Base-by-base conservation (phyloP, 257 asterid genomes). In the Solanum medicagineum region DNA sequence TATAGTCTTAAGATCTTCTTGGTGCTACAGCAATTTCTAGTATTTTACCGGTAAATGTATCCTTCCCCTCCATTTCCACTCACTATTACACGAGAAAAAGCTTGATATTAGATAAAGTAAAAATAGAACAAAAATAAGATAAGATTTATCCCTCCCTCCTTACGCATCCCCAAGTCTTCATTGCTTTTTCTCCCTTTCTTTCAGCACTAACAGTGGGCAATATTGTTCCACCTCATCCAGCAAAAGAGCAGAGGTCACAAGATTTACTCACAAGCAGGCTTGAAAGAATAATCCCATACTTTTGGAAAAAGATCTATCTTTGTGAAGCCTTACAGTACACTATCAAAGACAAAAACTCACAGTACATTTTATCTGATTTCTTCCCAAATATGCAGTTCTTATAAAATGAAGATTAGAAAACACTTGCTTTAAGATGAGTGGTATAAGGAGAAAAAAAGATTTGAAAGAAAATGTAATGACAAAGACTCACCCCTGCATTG, bases 401-500 rank as follows among this genome's bases (percentile, higher is more conserved):
- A 60, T 22, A 45, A 22, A 44, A 24, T 24, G 17, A 47, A 45
- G 59, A 29, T 74, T 45, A 12, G 42, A 24, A 45, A 47, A 4
- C 22, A 45, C 13, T 2, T 22, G 16, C 44, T 83, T 45, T 44
- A 24, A 69, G 80, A 11, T 47, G 44, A 75, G 22, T 49, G 49
- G 42, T 44, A 49, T 4, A 49, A 49, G 59, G 83, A 80, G 29
- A 17, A 66, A 36, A 32, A 49, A 60, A 47, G 29, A 2, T 73
- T 16, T 42, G 32, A 44, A 13, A 29, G 45, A 66, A 47, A 6
- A 84, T 24, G 68, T 83, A 60, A 55, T 53, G 8, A 14, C 3
- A 70, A 24, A 84, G 49, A 86, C 94, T 91, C 88, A 96, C 99
- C 88, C 98, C 99, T 53, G 98, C 89, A 88, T 96, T 96, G 85